These are phyloP conservation scores for Coniochaeta sp. DNA, from an alignment of 2,329 filamentous ascomycete genomes.

Conservation along the genomic window DNA sequence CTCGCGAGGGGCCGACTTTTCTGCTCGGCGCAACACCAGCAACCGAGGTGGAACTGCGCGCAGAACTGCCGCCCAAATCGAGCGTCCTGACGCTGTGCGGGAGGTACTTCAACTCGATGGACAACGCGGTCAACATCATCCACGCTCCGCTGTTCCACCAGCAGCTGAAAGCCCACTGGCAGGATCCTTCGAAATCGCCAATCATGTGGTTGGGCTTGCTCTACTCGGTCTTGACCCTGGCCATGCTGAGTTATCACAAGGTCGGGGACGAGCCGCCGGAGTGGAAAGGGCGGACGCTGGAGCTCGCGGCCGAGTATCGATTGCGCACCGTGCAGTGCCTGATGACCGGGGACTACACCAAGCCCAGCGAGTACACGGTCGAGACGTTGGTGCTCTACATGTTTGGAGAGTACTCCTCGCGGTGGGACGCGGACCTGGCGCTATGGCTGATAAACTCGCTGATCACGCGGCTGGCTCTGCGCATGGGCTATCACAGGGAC, in stretches of 20 bases:
- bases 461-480: conserved; percentile 51
- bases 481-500: conserved; percentile 75
- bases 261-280: conserved; percentile 74
- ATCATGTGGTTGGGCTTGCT: conserved; percentile 74
- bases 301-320: conserved; percentile 58
- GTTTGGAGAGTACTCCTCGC: conserved; percentile 66
- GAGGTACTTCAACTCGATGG: conserved; percentile 82
- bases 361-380: conserved; percentile 66
- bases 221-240: conserved; percentile 69
- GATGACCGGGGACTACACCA: conserved; percentile 69
- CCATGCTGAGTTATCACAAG: conserved; percentile 72
- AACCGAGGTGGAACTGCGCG: conserved; percentile 69
- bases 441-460: conserved; percentile 52
- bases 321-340: conserved; percentile 72
- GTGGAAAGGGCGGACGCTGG: conserved; percentile 59
- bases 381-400: conserved; percentile 72
- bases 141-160: conserved; percentile 81
- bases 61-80: conserved; percentile 71
- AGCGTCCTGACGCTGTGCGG: conserved; percentile 79
- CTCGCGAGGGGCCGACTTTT: conserved; percentile 64
- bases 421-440: conserved; percentile 66
- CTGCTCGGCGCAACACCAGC: conserved; percentile 69
- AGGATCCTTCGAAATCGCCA: conserved; percentile 63
- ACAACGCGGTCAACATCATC: conserved; percentile 64
- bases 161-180: conserved; percentile 59